Conservation (phyloP, 129 eudicot genomes). For the Lactuca saligna region DNA sequence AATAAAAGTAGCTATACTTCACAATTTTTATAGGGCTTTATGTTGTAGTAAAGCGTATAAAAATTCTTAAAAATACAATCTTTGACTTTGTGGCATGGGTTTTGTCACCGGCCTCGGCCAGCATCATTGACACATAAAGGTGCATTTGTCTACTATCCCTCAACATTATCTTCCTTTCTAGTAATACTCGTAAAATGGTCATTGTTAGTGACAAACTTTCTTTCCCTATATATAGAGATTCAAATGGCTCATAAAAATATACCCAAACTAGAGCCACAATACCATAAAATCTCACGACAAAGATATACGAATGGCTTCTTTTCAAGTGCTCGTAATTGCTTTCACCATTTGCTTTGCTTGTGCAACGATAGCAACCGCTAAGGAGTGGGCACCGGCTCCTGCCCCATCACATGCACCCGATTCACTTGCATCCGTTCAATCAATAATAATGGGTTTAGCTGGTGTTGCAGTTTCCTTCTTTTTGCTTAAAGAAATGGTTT, state of each 20-base stretch:
- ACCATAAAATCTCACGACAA: background rate
- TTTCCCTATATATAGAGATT: background rate
- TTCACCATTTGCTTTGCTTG: conserved; percentile 14
- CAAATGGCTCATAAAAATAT: background rate
- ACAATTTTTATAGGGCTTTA: background rate
- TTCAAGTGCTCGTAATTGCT: conserved; percentile 7
- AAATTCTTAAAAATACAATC: background rate
- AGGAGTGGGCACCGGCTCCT: conserved; percentile 20
- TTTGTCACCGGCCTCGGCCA: conserved; percentile 23
- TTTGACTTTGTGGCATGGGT: conserved; percentile 5
- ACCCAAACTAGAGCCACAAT: background rate
- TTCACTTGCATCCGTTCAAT: background rate
- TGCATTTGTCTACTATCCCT: background rate
- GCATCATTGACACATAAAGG: background rate
- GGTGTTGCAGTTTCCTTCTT: conserved; percentile 16
- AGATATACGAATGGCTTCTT: conserved; percentile 12
- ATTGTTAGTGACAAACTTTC: conserved; percentile 1
- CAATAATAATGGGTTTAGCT: conserved; percentile 4
- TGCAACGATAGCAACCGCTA: conserved; percentile 10
- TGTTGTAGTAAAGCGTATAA: too few species aligned
- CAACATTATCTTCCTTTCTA: conserved; percentile 4
- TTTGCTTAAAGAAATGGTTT: background rate
- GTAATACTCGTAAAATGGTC: background rate
- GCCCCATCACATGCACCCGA: conserved; percentile 6
- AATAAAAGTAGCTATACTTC: too few species aligned